Evolutionary conservation across 805 yeast species (phyloP), one percentile per base, ranked within the genome.

Genomic region (Groenewaldozyma salmanticensis): DNA sequence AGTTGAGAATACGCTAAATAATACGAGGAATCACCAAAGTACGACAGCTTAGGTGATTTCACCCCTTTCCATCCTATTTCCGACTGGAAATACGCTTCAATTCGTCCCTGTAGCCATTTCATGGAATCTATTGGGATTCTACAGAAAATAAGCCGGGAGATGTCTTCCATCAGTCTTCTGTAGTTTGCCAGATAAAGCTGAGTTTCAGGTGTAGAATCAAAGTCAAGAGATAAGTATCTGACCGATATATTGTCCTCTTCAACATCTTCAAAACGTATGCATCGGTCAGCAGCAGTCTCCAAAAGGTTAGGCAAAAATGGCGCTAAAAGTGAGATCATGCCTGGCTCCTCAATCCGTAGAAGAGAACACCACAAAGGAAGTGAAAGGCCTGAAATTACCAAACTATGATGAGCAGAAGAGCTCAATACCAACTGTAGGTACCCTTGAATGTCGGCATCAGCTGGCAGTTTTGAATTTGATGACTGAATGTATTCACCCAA

Each of bases 361-460:
- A 90, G 76, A 2, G 90, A 75, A 46, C 94, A 86, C 98, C 98
- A 94, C 65, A 92, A 81, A 57, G 87, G 95, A 39, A 92, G 63
- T 0, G 96, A 83, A 15, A 92, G 69, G 0, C 96, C 95, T 38
- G 95, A 81, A 2, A 90, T 79, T n/a, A 90, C 80, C 42, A 92
- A 68, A 52, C 95, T 83, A 20, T 85, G 82, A 55, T 86, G 92
- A 52, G 70, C 73, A 0, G 95, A 83, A 1, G 96, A 85, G 35
- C 78, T 72, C 34, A 92, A 65, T 4, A 92, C 86, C 18, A 92
- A 70, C 42, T 73, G 71, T 48, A 87, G 69, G 56, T 85, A 92
- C 38, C 72, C 75, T 22, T 68, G 69, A 4, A 83, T 65, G 54
- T 84, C 94, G 2, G 82, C 67, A 17, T 67, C 60, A 18, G 72